Evolutionary conservation across 1,284 basidiomycete species (phyloP), one percentile per base, ranked within the genome.

Genomic region (Puccinia hordei): DNA sequence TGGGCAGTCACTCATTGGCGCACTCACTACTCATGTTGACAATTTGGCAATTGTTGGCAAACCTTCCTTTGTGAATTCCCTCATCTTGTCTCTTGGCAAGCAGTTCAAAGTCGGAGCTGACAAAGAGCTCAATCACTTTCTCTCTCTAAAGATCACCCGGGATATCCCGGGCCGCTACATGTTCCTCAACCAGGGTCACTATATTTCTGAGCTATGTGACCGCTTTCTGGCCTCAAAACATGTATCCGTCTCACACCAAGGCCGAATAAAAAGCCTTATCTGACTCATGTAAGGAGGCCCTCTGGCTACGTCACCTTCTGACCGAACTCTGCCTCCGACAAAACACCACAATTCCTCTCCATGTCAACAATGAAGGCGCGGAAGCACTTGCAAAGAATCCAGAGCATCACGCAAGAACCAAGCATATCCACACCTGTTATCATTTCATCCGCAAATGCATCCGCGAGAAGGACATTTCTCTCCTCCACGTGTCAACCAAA

Each of bases 341-440:
- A 38, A 13, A 27, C 6, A 33, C 65, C 10, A 85, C 87, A 0
- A 83, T 84, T 0, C 78, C 80, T 0, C 75, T 88, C 13, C 81
- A 81, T 46, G 80, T 81, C 15, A 87, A 89, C 82, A 49, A 89
- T 82, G 78, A 83, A 12, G 83, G 85, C 0, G 83, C 86, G 0
- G 85, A 88, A 41, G 72, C 82, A 0, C 81, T 89, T 0, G 83
- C 87, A 0, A 53, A 85, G 15, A 86, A 87, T 76, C 84, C 86
- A 0, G 83, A 84, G 5, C 81, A 81, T 5, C 85, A 87, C 66
- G 63, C 82, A 0, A 82, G 84, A 0, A 83, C 85, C 22, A 89
- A 88, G 82, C 88, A 89, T 79, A 88, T 89, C 61, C 85, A 87
- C 61, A 83, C 88, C 19, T 80, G 82, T 0, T 83, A 86, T 73